These are phyloP conservation scores for Chloranthus sessilifolius DNA, from an alignment of 164 flowering plant genomes.

Conservation along the genomic window DNA sequence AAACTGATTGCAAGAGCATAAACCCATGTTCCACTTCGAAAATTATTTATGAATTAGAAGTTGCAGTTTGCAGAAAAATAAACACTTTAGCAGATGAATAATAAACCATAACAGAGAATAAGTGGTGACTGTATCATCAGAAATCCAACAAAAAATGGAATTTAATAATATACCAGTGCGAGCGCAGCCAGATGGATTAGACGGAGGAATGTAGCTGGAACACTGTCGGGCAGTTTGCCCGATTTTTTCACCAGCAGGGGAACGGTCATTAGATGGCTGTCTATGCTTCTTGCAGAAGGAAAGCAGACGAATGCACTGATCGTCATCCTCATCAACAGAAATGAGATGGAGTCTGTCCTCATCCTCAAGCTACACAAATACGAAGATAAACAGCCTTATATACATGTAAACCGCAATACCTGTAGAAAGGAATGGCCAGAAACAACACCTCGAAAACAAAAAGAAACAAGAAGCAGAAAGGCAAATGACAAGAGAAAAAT, in stretches of 20 bases:
- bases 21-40: conserved; percentile 2
- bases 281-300: conserved; percentile 96
- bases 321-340: conserved; percentile 76
- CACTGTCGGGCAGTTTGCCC: conserved; percentile 26
- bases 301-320: conserved; percentile 82
- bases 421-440: background rate
- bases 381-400: conserved; percentile 4
- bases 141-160: background rate
- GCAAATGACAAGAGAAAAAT: background rate
- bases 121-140: background rate
- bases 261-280: conserved; percentile 62
- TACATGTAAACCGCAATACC: conserved; percentile 4
- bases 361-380: conserved; percentile 67
- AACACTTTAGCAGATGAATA: background rate
- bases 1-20: background rate
- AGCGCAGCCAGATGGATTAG: conserved; percentile 94
- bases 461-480: conserved; percentile 4
- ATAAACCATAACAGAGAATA: background rate
- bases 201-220: conserved; percentile 58
- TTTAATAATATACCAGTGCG: conserved; percentile 56
- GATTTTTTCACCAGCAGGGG: conserved; percentile 36
- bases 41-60: too few species aligned
- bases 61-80: background rate
- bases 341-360: conserved; percentile 71
- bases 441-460: background rate